Evolutionary conservation across 345 rosid species (phyloP), one percentile per base, ranked within the genome.

Genomic region (Eucalyptus erythrocorys): DNA sequence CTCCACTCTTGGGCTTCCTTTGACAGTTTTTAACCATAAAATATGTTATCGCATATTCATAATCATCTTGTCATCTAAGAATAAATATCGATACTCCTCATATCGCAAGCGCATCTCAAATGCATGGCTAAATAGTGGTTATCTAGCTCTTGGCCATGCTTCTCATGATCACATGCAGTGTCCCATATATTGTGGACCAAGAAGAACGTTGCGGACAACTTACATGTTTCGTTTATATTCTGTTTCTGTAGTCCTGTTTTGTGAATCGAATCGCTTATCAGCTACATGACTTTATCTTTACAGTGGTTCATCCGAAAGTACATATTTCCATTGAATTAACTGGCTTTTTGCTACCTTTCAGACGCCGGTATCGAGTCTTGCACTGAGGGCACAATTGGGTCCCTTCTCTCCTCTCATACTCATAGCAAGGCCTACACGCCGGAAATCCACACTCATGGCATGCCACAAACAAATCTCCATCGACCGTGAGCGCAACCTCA

Each of bases 361-460:
- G 97, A 92, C 98, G 99, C 94, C 94, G 96, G 94, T 97, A 97
- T 88, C 98, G 92, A 85, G 98, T 97, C 92, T 93, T 97, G 93
- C 99, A 97, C 90, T 97, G 99, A 87, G 99, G 99, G 86, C 99
- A 97, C 55, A 89, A 89, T 87, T 97, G 99, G 11, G 94, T 94
- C 13, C 99, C 99, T 94, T 97, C 99, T 89, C 99, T 92, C 48
- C 97, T 92, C 94, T 97, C 99, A 89, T 97, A 97, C 94, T 96
- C 99, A 81, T 97, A 97, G 91, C 99, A 97, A 88, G 99, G 99
- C 87, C 99, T 93, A 80, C 99, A 96, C 86, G 90, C 98, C 95
- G 99, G 99, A 91, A 97, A 98, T 85, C 95, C 99, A 92, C 99
- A 98, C 93, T 98, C 99, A 89, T 97, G 96, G 91, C 99, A 98